A percentile compares a stretch with the other conserved stretches of the same genome.
Evolutionary conservation across 345 rosid species (phyloP).

Genomic region (Chamaenerion angustifolium): DNA sequence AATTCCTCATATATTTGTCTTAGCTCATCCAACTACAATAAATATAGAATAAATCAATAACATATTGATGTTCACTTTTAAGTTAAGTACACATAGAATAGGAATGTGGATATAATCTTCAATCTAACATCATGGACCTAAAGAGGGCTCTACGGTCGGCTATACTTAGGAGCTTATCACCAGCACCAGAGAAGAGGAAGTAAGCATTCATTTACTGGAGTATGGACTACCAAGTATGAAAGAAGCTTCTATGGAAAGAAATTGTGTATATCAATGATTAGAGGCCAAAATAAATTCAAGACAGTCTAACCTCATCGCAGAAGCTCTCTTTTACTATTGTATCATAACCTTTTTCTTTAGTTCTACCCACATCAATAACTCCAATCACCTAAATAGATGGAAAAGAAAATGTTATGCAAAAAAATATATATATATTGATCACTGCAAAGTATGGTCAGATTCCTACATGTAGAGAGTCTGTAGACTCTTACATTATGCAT

Average conservation of each 20-base stretch:
- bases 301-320: slow-evolving; percentile 66
- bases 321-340: slow-evolving; percentile 84
- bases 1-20: slow-evolving; percentile 88
- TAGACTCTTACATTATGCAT: no score
- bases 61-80: no score
- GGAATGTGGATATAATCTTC: not conserved
- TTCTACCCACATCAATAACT: slow-evolving; percentile 71
- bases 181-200: no score
- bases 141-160: no score
- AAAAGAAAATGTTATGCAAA: not conserved
- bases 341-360: slow-evolving; percentile 69
- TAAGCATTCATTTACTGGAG: no score
- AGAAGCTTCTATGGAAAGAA: no score
- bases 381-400: slow-evolving; percentile 55
- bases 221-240: no score
- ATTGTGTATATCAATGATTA: no score
- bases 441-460: not conserved
- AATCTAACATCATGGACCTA: no score
- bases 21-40: slow-evolving; percentile 67
- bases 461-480: not conserved
- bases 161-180: no score
- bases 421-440: not conserved
- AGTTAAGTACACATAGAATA: not conserved
- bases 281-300: not conserved
- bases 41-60: not conserved